Evolutionary conservation across 2,329 filamentous ascomycete species (phyloP).

Genomic region (Beauveria brongniartii): DNA sequence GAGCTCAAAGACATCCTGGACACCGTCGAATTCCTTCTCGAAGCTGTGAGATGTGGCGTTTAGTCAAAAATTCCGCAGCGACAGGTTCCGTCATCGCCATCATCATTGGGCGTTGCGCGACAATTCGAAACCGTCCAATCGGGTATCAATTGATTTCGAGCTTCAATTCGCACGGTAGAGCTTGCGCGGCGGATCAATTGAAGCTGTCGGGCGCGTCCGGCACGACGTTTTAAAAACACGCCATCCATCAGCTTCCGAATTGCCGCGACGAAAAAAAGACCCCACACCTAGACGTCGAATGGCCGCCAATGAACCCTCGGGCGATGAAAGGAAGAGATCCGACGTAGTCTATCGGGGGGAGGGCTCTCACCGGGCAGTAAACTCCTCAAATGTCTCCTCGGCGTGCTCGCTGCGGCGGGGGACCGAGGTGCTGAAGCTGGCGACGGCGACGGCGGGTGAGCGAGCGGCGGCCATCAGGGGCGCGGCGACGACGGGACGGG

Average conservation of each 20-base stretch:
- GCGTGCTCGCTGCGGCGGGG: constrained; percentile 56
- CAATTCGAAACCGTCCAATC: not conserved
- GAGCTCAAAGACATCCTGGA: constrained; percentile 99
- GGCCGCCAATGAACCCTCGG: not conserved
- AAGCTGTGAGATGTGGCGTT: constrained; percentile 53
- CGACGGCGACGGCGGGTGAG: constrained; percentile 34
- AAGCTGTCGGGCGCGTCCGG: not conserved
- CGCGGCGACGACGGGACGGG: constrained; percentile 46
- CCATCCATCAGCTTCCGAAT: constrained; percentile 1
- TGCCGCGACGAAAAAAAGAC: constrained; percentile 1
- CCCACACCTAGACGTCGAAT: not conserved
- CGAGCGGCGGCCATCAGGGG: constrained; percentile 42
- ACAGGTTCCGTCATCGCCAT: constrained; percentile 14
- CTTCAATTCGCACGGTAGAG: not conserved
- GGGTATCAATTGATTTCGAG: not conserved
- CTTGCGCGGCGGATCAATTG: not conserved
- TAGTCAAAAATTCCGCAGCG: constrained; percentile 15
- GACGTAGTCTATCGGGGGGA: constrained; percentile 1
- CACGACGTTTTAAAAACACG: not conserved
- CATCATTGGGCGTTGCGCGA: not conserved
- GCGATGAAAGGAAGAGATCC: not conserved
- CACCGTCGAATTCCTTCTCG: constrained; percentile 96
- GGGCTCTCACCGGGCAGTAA: constrained; percentile 77
- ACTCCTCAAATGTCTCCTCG: constrained; percentile 99
- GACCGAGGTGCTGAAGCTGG: constrained; percentile 56